A percentile compares a stretch with the other conserved stretches of the same genome.
Evolutionary conservation across 2,329 filamentous ascomycete genomes (phyloP).

Genomic region (Beauveria medogensis): DNA sequence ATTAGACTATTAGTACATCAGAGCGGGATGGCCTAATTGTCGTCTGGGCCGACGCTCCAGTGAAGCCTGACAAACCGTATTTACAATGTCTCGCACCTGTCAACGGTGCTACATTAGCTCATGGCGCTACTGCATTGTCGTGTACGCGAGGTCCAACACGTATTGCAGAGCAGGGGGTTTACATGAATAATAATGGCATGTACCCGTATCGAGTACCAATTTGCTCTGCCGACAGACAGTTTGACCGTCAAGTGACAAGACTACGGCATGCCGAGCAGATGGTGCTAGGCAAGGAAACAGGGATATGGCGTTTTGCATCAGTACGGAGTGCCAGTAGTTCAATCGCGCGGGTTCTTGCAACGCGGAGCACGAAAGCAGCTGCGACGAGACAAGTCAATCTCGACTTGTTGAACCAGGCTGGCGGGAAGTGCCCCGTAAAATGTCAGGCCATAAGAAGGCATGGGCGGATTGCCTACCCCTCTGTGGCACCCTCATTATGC

Average conservation of each 20-base stretch:
- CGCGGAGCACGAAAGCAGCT: background rate
- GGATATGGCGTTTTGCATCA: background rate
- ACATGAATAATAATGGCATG: background rate
- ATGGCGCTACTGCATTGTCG: conserved; percentile 1
- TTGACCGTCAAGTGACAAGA: background rate
- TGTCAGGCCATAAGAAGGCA: background rate
- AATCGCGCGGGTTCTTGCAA: background rate
- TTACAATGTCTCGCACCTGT: background rate
- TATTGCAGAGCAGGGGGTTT: background rate
- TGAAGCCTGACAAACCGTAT: background rate
- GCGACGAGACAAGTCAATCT: background rate
- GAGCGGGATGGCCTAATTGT: background rate
- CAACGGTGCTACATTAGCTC: conserved; percentile 11
- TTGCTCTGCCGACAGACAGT: no score
- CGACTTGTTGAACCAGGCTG: background rate
- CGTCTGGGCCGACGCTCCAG: background rate
- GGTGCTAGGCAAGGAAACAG: background rate
- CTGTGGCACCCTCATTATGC: background rate
- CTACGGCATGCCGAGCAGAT: background rate
- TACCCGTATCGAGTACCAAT: no score
- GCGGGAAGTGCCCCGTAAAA: conserved; percentile 4
- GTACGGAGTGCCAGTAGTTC: background rate
- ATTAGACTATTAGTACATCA: no score
- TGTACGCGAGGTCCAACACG: background rate
- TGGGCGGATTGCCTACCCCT: background rate